Percentiles rank a stretch among this genome's conserved stretches.
Conservation (phyloP, 441 rosid species). For the Populus hybrid region DNA sequence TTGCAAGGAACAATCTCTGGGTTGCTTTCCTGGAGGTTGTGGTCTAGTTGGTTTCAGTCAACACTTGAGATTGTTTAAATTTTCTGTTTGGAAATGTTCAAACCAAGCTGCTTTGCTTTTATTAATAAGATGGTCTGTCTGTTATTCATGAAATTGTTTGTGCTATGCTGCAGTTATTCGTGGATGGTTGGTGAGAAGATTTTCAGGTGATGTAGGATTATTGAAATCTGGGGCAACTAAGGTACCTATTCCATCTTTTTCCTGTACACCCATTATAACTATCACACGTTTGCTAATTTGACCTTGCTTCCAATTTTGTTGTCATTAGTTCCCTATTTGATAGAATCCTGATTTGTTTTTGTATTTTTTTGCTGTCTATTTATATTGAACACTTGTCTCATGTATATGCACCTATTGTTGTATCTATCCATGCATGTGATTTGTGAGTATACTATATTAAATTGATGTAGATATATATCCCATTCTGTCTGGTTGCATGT, state of each 20-base stretch:
- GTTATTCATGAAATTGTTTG: neutral
- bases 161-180: slow-evolving; percentile 62
- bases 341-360: neutral
- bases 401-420: neutral
- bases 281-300: neutral
- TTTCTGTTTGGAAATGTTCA: neutral
- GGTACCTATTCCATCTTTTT: slow-evolving; percentile 37
- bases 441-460: neutral
- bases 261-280: neutral
- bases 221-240: slow-evolving; percentile 46
- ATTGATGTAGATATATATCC: neutral
- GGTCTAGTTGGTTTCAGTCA: neutral
- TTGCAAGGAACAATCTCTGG: neutral
- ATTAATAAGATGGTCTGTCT: neutral
- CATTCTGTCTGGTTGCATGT: neutral
- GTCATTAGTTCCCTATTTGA: neutral
- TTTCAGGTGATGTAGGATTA: slow-evolving; percentile 75
- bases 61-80: neutral
- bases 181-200: slow-evolving; percentile 94
- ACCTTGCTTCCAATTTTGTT: neutral
- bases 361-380: neutral
- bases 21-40: neutral
- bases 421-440: neutral
- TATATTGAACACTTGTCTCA: neutral
- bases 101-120: neutral